A percentile compares a stretch with the other conserved stretches of the same genome.
These are phyloP conservation scores for Myxozyma vanderwaltii DNA, from an alignment of 805 yeast species.

Conservation along the genomic window DNA sequence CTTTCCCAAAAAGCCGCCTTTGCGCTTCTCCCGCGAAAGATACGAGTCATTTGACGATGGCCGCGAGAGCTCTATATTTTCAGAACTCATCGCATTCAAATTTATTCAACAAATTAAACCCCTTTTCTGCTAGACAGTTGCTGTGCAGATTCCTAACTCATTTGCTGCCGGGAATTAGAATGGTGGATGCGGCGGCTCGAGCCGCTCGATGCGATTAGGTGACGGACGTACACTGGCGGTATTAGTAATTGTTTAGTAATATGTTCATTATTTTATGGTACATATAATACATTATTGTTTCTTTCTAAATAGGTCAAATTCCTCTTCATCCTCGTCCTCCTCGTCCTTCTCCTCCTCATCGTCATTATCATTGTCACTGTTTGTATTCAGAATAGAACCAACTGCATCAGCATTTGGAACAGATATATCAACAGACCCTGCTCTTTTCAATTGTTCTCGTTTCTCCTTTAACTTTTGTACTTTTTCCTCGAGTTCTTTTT, in stretches of 20 bases:
- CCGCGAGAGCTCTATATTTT: not conserved
- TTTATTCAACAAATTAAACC: no score
- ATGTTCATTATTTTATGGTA: not conserved
- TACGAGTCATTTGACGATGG: slow-evolving; percentile 15
- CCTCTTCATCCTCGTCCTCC: slow-evolving; percentile 7
- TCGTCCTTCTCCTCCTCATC: slow-evolving; percentile 21
- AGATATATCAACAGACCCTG: not conserved
- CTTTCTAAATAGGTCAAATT: not conserved
- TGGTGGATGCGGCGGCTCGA: not conserved
- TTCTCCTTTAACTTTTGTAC: slow-evolving; percentile 24
- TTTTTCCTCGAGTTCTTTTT: slow-evolving; percentile 18
- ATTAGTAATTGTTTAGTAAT: not conserved
- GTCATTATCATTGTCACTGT: slow-evolving; percentile 8
- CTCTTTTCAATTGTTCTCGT: slow-evolving; percentile 22
- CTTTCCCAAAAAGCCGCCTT: slow-evolving; percentile 19
- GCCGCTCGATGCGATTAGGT: not conserved
- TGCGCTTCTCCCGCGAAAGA: slow-evolving; percentile 15
- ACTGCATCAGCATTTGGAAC: not conserved
- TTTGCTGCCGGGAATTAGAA: not conserved
- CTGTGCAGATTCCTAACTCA: no score
- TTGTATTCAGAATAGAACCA: no score
- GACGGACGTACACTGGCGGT: not conserved
- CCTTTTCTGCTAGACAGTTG: no score
- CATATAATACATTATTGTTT: not conserved
- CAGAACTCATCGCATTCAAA: slow-evolving; percentile 1